Conservation (phyloP, 148 eudicot genomes). For the Polygonum maritimum region DNA sequence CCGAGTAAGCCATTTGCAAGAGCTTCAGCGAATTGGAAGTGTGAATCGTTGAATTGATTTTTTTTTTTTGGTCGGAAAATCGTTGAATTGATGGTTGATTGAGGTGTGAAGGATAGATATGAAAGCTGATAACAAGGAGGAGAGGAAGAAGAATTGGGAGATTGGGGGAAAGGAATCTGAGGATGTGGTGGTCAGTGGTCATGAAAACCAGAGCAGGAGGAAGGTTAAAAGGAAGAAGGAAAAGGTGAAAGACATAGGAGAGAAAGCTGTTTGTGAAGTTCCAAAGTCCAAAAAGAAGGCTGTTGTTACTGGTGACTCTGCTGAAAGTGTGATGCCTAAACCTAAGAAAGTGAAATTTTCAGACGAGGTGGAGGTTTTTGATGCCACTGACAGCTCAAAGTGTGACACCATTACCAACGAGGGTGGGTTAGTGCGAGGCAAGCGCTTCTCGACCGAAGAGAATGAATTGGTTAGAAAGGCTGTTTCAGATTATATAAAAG, state of each 20-base stretch:
- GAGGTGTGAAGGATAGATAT: no score
- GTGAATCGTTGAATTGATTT: not conserved
- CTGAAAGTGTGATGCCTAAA: not conserved
- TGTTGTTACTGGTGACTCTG: not conserved
- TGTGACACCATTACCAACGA: not conserved
- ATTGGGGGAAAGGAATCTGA: not conserved
- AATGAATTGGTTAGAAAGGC: constrained; percentile 26
- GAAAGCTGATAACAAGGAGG: not conserved
- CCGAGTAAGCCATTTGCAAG: not conserved
- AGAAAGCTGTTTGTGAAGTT: not conserved
- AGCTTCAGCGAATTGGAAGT: not conserved
- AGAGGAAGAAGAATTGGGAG: not conserved
- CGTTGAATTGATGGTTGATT: not conserved
- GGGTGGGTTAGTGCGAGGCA: constrained; percentile 25
- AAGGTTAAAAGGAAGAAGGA: not conserved
- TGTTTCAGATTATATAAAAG: constrained; percentile 26
- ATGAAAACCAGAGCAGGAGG: not conserved
- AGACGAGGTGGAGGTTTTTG: not conserved
- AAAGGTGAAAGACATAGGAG: not conserved
- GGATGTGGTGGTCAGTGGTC: not conserved
- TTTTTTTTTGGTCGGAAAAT: no score
- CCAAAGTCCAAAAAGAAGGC: not conserved
- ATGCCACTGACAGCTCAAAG: not conserved
- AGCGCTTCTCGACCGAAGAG: constrained; percentile 32
- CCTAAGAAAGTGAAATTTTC: not conserved